A percentile compares a stretch with the other conserved stretches of the same genome.
These are phyloP conservation scores for Fusarium buharicum DNA, from an alignment of 2,329 filamentous ascomycete genomes.

Conservation along the genomic window DNA sequence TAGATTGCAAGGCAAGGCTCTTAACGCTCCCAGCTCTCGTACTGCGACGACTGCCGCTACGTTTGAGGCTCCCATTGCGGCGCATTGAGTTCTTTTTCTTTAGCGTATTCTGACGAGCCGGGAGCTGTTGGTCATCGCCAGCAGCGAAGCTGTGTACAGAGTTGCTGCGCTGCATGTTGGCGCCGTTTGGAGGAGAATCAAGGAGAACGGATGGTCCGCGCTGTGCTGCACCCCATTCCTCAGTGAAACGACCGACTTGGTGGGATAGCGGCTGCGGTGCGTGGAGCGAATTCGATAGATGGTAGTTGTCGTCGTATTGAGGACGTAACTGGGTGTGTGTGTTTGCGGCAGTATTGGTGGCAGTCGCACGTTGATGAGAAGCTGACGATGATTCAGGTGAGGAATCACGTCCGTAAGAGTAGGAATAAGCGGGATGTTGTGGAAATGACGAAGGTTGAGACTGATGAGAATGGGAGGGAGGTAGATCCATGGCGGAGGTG, in stretches of 20 bases:
- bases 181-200: constrained; percentile 55
- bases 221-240: constrained; percentile 77
- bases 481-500: constrained; percentile 49
- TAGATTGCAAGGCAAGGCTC: constrained; percentile 78
- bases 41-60: constrained; percentile 82
- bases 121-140: constrained; percentile 56
- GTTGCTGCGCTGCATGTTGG: constrained; percentile 67
- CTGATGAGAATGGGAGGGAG: constrained; percentile 34
- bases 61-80: constrained; percentile 77
- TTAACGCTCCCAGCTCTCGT: constrained; percentile 87
- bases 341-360: constrained; percentile 33
- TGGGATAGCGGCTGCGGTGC: constrained; percentile 38
- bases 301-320: constrained; percentile 38
- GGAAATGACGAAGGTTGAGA: constrained; percentile 39
- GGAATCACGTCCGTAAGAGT: constrained; percentile 38
- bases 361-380: constrained; percentile 29
- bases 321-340: constrained; percentile 19
- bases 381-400: constrained; percentile 37
- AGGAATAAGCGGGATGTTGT: constrained; percentile 34
- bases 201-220: constrained; percentile 70
- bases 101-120: constrained; percentile 74
- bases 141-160: constrained; percentile 67
- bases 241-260: constrained; percentile 67
- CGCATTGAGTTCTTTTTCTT: constrained; percentile 88
- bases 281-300: constrained; percentile 29